Conservation (phyloP, 2,329 filamentous ascomycete species). For the Cryphonectria carpinicola region DNA sequence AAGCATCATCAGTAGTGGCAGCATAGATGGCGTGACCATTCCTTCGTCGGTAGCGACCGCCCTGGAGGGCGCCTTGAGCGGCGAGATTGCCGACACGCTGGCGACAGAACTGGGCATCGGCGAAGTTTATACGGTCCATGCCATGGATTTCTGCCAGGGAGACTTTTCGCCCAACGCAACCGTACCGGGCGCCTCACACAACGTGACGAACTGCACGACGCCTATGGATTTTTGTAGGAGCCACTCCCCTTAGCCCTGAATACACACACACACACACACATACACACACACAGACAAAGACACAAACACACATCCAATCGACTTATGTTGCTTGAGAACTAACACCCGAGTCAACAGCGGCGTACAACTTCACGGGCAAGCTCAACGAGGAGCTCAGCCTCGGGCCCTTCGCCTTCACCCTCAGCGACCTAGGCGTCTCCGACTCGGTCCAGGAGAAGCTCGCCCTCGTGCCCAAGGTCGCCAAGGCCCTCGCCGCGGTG, state of each 20-base stretch:
- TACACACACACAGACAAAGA: too few relatives aligned
- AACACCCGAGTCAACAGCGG: background rate
- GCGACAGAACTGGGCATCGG: conserved; percentile 37
- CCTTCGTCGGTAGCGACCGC: conserved; percentile 28
- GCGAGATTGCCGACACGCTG: conserved; percentile 31
- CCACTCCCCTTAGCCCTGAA: too few relatives aligned
- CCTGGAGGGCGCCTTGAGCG: conserved; percentile 29
- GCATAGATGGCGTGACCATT: conserved; percentile 3
- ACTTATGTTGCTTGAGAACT: background rate
- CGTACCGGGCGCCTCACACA: conserved; percentile 30
- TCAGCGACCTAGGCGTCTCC: conserved; percentile 30
- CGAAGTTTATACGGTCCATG: conserved; percentile 40
- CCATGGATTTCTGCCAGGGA: conserved; percentile 38
- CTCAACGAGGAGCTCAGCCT: conserved; percentile 31
- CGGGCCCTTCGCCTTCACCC: conserved; percentile 30
- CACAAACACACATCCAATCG: background rate
- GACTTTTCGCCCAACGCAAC: conserved; percentile 34
- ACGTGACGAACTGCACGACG: conserved; percentile 35
- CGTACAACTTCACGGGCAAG: conserved; percentile 31
- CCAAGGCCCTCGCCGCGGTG: conserved; percentile 31
- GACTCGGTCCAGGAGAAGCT: conserved; percentile 29
- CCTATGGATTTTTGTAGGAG: conserved; percentile 30
- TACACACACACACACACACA: too few relatives aligned
- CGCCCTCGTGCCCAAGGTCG: conserved; percentile 29
- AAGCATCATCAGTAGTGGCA: conserved; percentile 2